Conservation (phyloP, 441 rosid genomes). For the Mallotus japonicus region DNA sequence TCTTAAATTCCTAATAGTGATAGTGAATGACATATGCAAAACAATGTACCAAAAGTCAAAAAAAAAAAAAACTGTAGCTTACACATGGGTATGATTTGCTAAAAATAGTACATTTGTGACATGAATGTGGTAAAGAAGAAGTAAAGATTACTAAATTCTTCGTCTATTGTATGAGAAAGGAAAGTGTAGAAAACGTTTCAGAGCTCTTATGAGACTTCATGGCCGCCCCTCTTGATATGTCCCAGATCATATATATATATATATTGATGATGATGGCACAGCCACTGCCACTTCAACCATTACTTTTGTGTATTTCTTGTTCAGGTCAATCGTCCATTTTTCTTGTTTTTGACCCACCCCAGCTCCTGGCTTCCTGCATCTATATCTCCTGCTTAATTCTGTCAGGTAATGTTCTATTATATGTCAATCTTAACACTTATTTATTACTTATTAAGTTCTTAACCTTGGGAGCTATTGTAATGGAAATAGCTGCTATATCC, state of each 20-base stretch:
- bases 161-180: constrained; percentile 29
- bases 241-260: neutral
- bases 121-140: constrained; percentile 30
- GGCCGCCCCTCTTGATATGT: constrained; percentile 11
- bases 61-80: neutral
- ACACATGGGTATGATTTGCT: neutral
- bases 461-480: no score
- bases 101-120: constrained; percentile 15
- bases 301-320: neutral
- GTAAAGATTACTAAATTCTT: constrained; percentile 25
- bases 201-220: neutral
- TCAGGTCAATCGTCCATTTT: neutral
- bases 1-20: neutral
- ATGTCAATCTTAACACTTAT: no score
- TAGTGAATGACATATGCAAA: constrained; percentile 13
- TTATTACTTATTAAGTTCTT: no score
- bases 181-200: constrained; percentile 21
- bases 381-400: no score
- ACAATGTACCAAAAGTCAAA: neutral
- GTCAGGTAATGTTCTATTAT: no score
- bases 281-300: constrained; percentile 14
- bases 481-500: no score
- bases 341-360: neutral
- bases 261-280: neutral
- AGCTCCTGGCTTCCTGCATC: no score